Base-by-base conservation (phyloP, 345 rosid genomes). In the Moricandia arvensis region DNA sequence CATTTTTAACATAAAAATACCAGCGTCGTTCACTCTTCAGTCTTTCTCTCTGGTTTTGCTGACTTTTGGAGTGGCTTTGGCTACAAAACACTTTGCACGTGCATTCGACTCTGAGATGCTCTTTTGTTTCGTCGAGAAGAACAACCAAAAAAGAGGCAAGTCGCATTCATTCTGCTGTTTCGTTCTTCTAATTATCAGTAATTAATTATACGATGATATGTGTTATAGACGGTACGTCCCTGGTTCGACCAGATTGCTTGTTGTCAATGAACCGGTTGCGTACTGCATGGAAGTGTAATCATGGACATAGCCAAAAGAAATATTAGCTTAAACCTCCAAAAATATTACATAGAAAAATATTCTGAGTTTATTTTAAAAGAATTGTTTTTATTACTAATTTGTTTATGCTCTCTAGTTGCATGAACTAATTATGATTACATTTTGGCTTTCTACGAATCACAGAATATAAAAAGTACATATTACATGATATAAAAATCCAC, bases 171-270 rank as follows among this genome's bases (percentile, higher is more conserved):
- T n/a, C n/a, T n/a, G n/a, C n/a, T n/a, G n/a, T n/a, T n/a, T n/a
- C n/a, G n/a, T n/a, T n/a, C n/a, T n/a, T n/a, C n/a, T n/a, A n/a
- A n/a, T n/a, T n/a, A n/a, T n/a, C n/a, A n/a, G n/a, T n/a, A n/a
- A n/a, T n/a, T n/a, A n/a, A n/a, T n/a, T n/a, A n/a, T n/a, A n/a
- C n/a, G n/a, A n/a, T n/a, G n/a, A n/a, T n/a, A n/a, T n/a, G n/a
- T n/a, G n/a, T n/a, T n/a, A n/a, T n/a, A n/a, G n/a, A n/a, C n/a
- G n/a, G n/a, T n/a, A n/a, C n/a, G n/a, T n/a, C n/a, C n/a, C n/a
- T n/a, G n/a, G n/a, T n/a, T n/a, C n/a, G n/a, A n/a, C n/a, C 53
- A 45, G 53, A 4, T 45, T 45, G 70, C 43, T 72, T 72, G 26
- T 60, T 60, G 59, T 15, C 13, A 54, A 58, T 53, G 34, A 51